phyloP scores from a whole-genome alignment of 768 basidiomycete species.

The Strobilomyces echinocephalus region DNA sequence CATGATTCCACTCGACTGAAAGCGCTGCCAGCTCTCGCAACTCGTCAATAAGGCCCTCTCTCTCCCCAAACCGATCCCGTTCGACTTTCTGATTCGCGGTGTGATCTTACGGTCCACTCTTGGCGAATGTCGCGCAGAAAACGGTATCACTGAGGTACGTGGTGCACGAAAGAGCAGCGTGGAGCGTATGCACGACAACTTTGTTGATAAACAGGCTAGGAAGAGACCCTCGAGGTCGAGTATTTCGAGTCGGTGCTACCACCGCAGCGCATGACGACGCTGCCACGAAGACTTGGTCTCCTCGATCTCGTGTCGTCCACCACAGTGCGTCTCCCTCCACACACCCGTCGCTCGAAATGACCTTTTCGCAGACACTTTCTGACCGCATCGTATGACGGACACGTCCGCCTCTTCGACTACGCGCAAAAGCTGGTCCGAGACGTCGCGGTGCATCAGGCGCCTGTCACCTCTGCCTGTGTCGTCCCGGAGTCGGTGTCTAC shows the following conservation, averaged over 20 bases:
- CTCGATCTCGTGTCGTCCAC: slow-evolving; percentile 23
- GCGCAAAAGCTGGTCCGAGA: slow-evolving; percentile 53
- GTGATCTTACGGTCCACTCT: slow-evolving; percentile 70
- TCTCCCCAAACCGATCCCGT: slow-evolving; percentile 73
- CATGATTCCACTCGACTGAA: slow-evolving; percentile 87
- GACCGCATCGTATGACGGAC: slow-evolving; percentile 78
- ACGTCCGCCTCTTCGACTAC: slow-evolving; percentile 64
- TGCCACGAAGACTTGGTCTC: slow-evolving; percentile 90
- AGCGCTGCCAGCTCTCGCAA: slow-evolving; percentile 93
- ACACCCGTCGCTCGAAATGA: neutral
- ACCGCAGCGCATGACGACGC: slow-evolving; percentile 71
- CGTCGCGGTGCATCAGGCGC: slow-evolving; percentile 52
- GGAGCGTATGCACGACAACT: slow-evolving; percentile 33
- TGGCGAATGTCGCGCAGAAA: slow-evolving; percentile 68
- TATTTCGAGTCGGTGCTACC: slow-evolving; percentile 89
- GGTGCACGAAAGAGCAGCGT: neutral
- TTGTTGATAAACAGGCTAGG: slow-evolving; percentile 39
- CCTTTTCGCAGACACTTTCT: slow-evolving; percentile 52
- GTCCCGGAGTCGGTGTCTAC: slow-evolving; percentile 36
- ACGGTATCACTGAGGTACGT: slow-evolving; percentile 64
- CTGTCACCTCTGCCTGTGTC: slow-evolving; percentile 62
- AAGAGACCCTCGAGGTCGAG: slow-evolving; percentile 88
- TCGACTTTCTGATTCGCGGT: slow-evolving; percentile 88
- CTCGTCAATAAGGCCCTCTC: slow-evolving; percentile 92
- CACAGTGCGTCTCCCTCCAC: slow-evolving; percentile 7